A percentile compares a stretch with the other conserved stretches of the same genome.
Conservation (phyloP, 768 basidiomycete genomes). For the Tylopilus subfusipes region DNA sequence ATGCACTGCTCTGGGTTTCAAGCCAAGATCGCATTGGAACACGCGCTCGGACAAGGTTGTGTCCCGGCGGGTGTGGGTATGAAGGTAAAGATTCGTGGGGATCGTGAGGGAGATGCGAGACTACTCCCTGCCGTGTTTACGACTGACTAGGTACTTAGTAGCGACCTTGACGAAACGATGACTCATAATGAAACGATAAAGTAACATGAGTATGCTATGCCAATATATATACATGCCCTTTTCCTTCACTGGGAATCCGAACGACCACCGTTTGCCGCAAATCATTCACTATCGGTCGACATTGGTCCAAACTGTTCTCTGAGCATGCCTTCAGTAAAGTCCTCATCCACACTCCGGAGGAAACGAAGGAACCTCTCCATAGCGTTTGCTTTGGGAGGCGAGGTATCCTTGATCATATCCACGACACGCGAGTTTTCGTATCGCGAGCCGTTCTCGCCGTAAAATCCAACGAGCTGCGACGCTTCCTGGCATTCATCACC, state of each 20-base stretch:
- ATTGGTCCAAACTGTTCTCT: neutral
- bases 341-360: conserved; percentile 46
- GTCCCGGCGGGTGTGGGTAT: conserved; percentile 78
- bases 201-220: neutral
- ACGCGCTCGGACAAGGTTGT: conserved; percentile 67
- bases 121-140: conserved; percentile 19
- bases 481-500: conserved; percentile 49
- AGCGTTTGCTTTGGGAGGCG: conserved; percentile 42
- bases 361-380: conserved; percentile 46
- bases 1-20: conserved; percentile 85
- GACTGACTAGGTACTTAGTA: neutral
- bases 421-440: conserved; percentile 48
- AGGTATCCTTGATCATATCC: conserved; percentile 47
- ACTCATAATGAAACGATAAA: neutral
- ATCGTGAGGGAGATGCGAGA: conserved; percentile 39
- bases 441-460: conserved; percentile 53
- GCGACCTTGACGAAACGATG: too few species aligned
- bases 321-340: conserved; percentile 31
- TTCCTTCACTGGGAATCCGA: neutral
- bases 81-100: conserved; percentile 54
- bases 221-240: neutral
- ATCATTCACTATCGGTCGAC: neutral
- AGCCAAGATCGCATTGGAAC: conserved; percentile 67
- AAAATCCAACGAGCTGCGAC: conserved; percentile 46
- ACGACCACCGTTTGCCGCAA: neutral